Percentiles rank a stretch among this genome's conserved stretches.
phyloP scores from a whole-genome alignment of 2,329 filamentous ascomycete species.

The Nakataea oryzae region DNA sequence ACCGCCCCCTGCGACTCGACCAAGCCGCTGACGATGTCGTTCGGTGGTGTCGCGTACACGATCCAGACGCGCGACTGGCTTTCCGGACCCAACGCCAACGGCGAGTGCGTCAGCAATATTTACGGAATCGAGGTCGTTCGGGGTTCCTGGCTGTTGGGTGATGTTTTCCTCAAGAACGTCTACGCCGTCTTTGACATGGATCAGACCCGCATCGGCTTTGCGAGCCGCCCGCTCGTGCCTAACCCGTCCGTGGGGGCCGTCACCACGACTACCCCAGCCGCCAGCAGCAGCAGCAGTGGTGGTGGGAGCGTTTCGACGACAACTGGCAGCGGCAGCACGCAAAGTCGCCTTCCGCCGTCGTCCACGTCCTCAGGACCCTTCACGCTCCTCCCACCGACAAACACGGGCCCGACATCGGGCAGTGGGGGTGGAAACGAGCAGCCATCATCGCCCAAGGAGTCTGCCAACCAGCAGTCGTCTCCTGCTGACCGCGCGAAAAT shows the following conservation, averaged over 20 bases:
- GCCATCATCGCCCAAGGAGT: neutral
- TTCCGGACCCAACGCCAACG: slow-evolving; percentile 28
- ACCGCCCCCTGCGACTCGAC: slow-evolving; percentile 63
- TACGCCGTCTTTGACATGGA: slow-evolving; percentile 79
- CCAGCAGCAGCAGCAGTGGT: neutral
- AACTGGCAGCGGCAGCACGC: neutral
- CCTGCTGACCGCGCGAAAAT: too few relatives aligned
- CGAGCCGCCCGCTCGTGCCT: slow-evolving; percentile 3
- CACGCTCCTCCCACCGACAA: neutral
- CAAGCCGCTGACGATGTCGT: slow-evolving; percentile 50
- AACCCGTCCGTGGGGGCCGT: slow-evolving; percentile 6
- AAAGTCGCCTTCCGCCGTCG: neutral
- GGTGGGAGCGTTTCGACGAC: neutral
- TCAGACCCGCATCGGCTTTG: slow-evolving; percentile 47
- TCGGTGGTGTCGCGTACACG: slow-evolving; percentile 56
- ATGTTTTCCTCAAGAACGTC: slow-evolving; percentile 82
- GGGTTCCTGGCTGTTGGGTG: slow-evolving; percentile 69
- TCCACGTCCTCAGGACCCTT: neutral
- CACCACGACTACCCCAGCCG: slow-evolving; percentile 8
- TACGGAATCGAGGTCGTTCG: slow-evolving; percentile 60
- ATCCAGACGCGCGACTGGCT: slow-evolving; percentile 67
- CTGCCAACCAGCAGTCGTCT: neutral
- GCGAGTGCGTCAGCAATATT: slow-evolving; percentile 59
- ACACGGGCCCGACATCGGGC: neutral
- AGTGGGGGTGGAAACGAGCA: neutral